Evolutionary conservation across 1,284 basidiomycete species (phyloP).

Genomic region (Cutaneotrichosporon mucoides): DNA sequence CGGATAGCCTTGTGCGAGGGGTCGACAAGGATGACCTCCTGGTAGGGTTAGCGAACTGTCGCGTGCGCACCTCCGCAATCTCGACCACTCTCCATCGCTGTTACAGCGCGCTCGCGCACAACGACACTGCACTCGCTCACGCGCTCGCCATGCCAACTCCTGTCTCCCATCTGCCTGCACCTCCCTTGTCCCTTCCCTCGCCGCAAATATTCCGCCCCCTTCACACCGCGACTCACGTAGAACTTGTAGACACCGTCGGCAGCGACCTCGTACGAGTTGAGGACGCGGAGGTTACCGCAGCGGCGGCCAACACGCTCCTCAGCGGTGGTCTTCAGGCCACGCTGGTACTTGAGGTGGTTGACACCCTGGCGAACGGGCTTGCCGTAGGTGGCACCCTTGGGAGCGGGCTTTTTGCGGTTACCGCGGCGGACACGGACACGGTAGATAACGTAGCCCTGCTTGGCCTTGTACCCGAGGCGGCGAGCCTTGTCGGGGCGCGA

Average conservation of each 20-base stretch:
- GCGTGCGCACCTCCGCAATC: no score
- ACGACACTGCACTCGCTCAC: no score
- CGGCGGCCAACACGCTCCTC: slow-evolving; percentile 98
- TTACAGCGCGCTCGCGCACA: no score
- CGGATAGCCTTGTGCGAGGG: slow-evolving; percentile 64
- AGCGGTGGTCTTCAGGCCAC: slow-evolving; percentile 85
- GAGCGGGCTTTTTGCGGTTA: slow-evolving; percentile 98
- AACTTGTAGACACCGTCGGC: slow-evolving; percentile 99
- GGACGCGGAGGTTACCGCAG: slow-evolving; percentile 91
- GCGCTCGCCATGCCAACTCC: no score
- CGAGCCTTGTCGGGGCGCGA: slow-evolving; percentile 99
- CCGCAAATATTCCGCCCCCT: not conserved
- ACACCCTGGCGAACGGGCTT: slow-evolving; percentile 99
- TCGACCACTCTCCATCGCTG: no score
- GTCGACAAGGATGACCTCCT: slow-evolving; percentile 85
- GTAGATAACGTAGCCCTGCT: slow-evolving; percentile 99
- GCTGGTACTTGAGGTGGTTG: slow-evolving; percentile 98
- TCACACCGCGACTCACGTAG: slow-evolving; percentile 52
- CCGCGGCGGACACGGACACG: slow-evolving; percentile 95
- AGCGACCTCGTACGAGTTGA: slow-evolving; percentile 99
- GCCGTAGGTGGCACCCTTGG: slow-evolving; percentile 98
- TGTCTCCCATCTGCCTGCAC: not conserved
- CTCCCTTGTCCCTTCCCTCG: not conserved
- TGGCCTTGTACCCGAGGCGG: slow-evolving; percentile 98
- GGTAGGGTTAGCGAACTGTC: no score